phyloP scores from a whole-genome alignment of 192 early-diverging fungal species.

The Mortierella alpina region DNA sequence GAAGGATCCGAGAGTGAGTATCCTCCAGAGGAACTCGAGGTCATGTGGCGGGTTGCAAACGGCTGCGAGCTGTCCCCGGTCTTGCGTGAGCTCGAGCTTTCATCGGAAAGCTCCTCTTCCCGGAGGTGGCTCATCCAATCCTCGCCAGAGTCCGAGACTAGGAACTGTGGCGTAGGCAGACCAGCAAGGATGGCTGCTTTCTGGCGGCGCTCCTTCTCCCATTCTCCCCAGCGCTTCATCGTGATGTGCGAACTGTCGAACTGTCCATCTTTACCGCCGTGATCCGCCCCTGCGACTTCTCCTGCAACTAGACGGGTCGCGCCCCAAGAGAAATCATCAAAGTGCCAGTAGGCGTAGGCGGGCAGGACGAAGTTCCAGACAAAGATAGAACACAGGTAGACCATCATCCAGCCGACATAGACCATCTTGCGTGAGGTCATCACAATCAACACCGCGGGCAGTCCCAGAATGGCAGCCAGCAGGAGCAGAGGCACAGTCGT shows the following conservation, averaged over 20 bases:
- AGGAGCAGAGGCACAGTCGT: constrained; percentile 73
- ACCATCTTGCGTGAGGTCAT: constrained; percentile 88
- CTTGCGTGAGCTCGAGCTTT: constrained; percentile 37
- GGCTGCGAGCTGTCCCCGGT: constrained; percentile 42
- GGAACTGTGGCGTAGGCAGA: constrained; percentile 54
- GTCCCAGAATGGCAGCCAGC: constrained; percentile 82
- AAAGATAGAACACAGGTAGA: constrained; percentile 78
- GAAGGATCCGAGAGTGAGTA: constrained; percentile 34
- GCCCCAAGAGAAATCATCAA: constrained; percentile 92
- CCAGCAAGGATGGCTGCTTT: constrained; percentile 59
- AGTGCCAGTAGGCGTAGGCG: constrained; percentile 88
- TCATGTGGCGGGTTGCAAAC: constrained; percentile 40
- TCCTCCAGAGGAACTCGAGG: constrained; percentile 17
- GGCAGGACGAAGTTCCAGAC: constrained; percentile 87
- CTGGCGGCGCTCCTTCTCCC: constrained; percentile 57
- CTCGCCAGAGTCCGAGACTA: constrained; percentile 53
- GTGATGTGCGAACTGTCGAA: constrained; percentile 73
- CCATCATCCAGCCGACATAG: constrained; percentile 93
- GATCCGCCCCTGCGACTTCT: constrained; percentile 67
- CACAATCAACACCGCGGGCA: constrained; percentile 91
- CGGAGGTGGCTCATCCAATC: constrained; percentile 39
- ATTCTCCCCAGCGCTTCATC: constrained; percentile 82
- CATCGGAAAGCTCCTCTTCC: constrained; percentile 50
- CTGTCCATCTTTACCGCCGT: constrained; percentile 68
- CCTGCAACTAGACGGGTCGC: constrained; percentile 74